Conservation (phyloP, 768 basidiomycete species). For the Chalciporus chontae region DNA sequence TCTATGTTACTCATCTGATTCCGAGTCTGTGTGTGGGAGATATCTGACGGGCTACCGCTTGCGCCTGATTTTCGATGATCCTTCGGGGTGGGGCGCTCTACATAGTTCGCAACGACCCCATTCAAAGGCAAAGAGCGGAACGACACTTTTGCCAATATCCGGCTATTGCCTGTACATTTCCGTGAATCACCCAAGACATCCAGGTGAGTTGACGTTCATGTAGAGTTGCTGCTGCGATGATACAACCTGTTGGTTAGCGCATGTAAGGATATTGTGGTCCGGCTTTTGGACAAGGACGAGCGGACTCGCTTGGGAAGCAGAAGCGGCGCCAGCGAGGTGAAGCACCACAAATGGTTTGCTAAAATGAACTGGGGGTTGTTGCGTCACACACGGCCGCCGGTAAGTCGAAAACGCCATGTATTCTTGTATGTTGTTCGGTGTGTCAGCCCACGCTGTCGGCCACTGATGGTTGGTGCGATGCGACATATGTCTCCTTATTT, state of each 20-base stretch:
- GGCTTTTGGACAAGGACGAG: slow-evolving; percentile 91
- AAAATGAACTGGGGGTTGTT: slow-evolving; percentile 97
- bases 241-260: slow-evolving; percentile 44
- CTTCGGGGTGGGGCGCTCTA: slow-evolving; percentile 9
- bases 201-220: slow-evolving; percentile 44
- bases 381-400: slow-evolving; percentile 89
- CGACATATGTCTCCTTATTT: slow-evolving; percentile 11
- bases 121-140: slow-evolving; percentile 96
- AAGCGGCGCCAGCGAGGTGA: slow-evolving; percentile 97
- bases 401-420: slow-evolving; percentile 37
- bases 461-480: background rate
- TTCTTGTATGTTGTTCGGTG: background rate
- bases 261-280: slow-evolving; percentile 83
- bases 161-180: slow-evolving; percentile 81
- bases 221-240: slow-evolving; percentile 7
- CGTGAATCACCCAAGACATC: slow-evolving; percentile 80
- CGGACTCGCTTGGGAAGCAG: slow-evolving; percentile 82
- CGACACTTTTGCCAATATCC: slow-evolving; percentile 96
- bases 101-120: slow-evolving; percentile 94
- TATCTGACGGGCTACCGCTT: slow-evolving; percentile 35
- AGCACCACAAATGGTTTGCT: slow-evolving; percentile 97
- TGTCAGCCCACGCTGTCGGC: background rate
- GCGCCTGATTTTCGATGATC: slow-evolving; percentile 20
- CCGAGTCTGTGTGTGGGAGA: slow-evolving; percentile 18
- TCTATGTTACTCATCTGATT: slow-evolving; percentile 29